Evolutionary conservation across 192 early-diverging fungal genomes (phyloP).

Genomic region (Gryganskiella cystojenkinii): DNA sequence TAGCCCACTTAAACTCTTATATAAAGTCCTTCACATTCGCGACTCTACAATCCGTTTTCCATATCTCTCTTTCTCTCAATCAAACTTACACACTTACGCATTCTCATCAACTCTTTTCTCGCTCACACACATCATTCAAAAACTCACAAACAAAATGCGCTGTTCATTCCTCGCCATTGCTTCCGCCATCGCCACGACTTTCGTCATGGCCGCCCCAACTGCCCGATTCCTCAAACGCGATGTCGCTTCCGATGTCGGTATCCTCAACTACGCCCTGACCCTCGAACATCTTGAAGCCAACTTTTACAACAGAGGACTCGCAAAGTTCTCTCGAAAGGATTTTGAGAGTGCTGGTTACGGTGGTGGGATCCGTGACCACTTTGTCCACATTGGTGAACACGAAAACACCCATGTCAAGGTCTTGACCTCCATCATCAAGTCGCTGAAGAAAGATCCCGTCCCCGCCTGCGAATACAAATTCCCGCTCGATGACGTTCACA

Average conservation of each 20-base stretch:
- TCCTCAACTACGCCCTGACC: slow-evolving; percentile 28
- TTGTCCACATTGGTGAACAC: slow-evolving; percentile 22
- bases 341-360: slow-evolving; percentile 24
- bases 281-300: slow-evolving; percentile 36
- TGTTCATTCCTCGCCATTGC: slow-evolving; percentile 5
- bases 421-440: slow-evolving; percentile 21
- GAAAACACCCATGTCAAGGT: slow-evolving; percentile 16
- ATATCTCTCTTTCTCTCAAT: no score
- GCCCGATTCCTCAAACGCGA: not conserved
- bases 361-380: slow-evolving; percentile 12
- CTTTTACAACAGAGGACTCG: slow-evolving; percentile 36
- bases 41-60: no score
- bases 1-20: no score
- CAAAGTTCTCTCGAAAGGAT: slow-evolving; percentile 5
- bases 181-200: not conserved
- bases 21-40: no score
- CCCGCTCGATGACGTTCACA: slow-evolving; percentile 46
- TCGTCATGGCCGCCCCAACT: not conserved
- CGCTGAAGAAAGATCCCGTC: slow-evolving; percentile 12
- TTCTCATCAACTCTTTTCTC: no score
- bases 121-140: not conserved
- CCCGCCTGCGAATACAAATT: slow-evolving; percentile 32
- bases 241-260: not conserved
- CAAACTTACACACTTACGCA: no score
- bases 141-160: not conserved